These are phyloP conservation scores for Backusella australiensis DNA, from an alignment of 192 early-diverging fungal species.

Conservation along the genomic window DNA sequence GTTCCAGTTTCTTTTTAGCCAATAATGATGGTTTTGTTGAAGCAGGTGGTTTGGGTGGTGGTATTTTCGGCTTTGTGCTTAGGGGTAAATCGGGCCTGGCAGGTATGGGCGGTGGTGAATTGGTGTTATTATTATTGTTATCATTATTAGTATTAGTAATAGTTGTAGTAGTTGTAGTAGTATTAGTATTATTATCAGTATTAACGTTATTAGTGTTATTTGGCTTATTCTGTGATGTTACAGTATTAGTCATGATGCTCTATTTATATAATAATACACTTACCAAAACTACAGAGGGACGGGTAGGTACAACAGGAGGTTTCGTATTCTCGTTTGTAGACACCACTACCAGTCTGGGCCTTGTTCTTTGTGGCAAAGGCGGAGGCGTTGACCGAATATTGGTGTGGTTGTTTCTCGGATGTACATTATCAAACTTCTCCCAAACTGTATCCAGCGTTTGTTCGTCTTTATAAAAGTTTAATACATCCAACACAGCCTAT, in stretches of 20 bases:
- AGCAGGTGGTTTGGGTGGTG: conserved; percentile 14
- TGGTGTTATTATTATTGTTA: not conserved
- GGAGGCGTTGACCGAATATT: conserved; percentile 16
- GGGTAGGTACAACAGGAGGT: conserved; percentile 1
- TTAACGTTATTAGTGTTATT: not conserved
- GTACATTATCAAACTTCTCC: conserved; percentile 35
- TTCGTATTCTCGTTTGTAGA: not conserved
- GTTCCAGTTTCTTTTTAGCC: not conserved
- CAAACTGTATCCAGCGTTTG: conserved; percentile 31
- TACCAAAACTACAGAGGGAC: not conserved
- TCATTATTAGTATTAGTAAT: not conserved
- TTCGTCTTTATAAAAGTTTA: conserved; percentile 77
- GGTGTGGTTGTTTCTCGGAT: conserved; percentile 7
- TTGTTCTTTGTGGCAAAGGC: conserved; percentile 23
- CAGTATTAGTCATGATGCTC: not conserved
- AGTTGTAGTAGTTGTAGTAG: not conserved
- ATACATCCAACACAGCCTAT: conserved; percentile 74
- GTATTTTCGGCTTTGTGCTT: not conserved
- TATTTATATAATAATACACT: not conserved
- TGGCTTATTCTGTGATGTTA: not conserved
- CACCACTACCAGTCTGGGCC: conserved; percentile 16
- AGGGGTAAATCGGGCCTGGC: conserved; percentile 10
- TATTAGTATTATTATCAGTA: not conserved
- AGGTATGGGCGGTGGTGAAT: conserved; percentile 25
- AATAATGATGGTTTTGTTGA: conserved; percentile 11